Evolutionary conservation across 1,139 yeast species (phyloP), one percentile per base, ranked within the genome.

Genomic region (Blastobotrys serpentis): DNA sequence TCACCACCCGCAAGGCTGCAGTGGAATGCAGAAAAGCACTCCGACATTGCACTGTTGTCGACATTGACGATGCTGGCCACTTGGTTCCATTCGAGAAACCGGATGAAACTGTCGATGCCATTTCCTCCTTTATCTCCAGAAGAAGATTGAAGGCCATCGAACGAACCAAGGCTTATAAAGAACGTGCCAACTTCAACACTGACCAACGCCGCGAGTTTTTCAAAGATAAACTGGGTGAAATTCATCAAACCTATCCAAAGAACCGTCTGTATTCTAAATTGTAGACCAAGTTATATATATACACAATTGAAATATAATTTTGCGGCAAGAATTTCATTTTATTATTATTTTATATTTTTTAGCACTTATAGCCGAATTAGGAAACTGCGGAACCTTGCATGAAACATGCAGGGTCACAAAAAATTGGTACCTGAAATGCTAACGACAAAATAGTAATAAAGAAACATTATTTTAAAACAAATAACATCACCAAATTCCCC

Each of bases 1-100:
- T 86, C 86, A 77, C 76, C 55, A 79, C 82, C 1, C 66, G 64
- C 11, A 66, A 62, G 3, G 71, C 75, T 11, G 66, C 66, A 6
- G 61, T 68, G 3, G 60, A 64, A 13, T 63, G 75, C 25, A 55
- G 61, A 13, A 51, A 52, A 2, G 32, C 40, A 2, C 51, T 72
- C 5, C 62, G 59, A 2, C 50, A 61, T 34, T 65, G 71, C 22
- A 68, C 66, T 6, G 56, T 68, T 3, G 68, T 68, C 17, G 69
- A 67, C 23, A 63, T 82, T 16, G 67, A 67, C 14, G 70, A 66
- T 2, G 86, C 82, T 1, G 73, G 72, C 43, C 89, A 81, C 64
- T 63, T 78, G 53, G 67, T 78, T 16, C 73, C 75, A 49, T 75
- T 75, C 25, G 86, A 81, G 55, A 58, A 57, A 44, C 87, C 86